These are phyloP conservation scores for Lichtheimia corymbifera DNA, from an alignment of 371 early-diverging fungal genomes.

Conservation along the genomic window DNA sequence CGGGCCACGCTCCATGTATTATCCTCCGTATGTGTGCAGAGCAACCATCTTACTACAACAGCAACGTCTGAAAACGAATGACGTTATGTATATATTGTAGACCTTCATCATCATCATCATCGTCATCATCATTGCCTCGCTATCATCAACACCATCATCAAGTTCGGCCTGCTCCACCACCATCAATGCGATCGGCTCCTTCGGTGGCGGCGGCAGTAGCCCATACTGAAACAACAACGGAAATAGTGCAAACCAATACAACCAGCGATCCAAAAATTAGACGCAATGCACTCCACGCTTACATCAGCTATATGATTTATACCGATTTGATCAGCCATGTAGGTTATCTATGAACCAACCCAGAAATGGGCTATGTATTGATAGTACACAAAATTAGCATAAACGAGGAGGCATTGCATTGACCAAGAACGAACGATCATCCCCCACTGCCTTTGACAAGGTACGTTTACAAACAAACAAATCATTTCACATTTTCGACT, in stretches of 20 bases:
- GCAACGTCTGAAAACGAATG: no score
- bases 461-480: no score
- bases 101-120: not conserved
- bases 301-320: conserved; percentile 50
- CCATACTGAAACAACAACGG: not conserved
- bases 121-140: conserved; percentile 7
- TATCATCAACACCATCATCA: not conserved
- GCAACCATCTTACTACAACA: no score
- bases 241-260: not conserved
- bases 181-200: not conserved
- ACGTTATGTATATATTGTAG: not conserved
- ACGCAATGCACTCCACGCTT: conserved; percentile 47
- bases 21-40: not conserved
- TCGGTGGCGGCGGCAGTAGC: conserved; percentile 3
- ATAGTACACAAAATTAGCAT: no score
- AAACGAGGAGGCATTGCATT: no score
- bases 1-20: not conserved
- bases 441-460: no score
- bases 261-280: conserved; percentile 24
- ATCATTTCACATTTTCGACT: no score
- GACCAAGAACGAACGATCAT: no score
- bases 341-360: not conserved
- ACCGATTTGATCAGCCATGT: conserved; percentile 32
- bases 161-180: not conserved
- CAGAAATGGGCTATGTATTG: no score